Evolutionary conservation across 768 basidiomycete genomes (phyloP).

Genomic region (Calocybe cyanea): DNA sequence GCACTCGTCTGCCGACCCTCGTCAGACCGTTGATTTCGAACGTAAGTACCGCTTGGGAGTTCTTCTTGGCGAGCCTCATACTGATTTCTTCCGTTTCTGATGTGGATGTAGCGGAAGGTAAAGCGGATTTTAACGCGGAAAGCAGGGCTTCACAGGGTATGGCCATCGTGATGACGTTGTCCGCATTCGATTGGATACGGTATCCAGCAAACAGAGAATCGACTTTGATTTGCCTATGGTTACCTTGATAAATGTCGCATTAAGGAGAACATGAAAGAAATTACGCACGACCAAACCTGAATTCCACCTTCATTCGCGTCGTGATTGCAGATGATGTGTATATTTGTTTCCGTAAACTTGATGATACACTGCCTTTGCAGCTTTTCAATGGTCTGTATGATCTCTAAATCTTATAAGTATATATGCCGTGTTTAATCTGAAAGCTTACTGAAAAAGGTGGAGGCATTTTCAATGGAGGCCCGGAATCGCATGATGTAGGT

Average conservation of each 20-base stretch:
- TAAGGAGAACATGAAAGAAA: neutral
- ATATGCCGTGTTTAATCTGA: slow-evolving; percentile 1
- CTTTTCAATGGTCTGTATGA: slow-evolving; percentile 80
- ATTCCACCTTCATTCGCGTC: slow-evolving; percentile 80
- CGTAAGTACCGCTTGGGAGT: slow-evolving; percentile 69
- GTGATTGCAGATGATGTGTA: slow-evolving; percentile 81
- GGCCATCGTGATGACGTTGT: slow-evolving; percentile 77
- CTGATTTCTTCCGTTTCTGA: slow-evolving; percentile 64
- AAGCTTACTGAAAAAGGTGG: slow-evolving; percentile 49
- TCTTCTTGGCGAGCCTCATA: slow-evolving; percentile 86
- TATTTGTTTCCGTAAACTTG: slow-evolving; percentile 67
- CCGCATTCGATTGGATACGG: slow-evolving; percentile 82
- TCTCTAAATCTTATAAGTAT: slow-evolving; percentile 39
- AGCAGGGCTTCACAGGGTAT: slow-evolving; percentile 73
- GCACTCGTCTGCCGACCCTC: slow-evolving; percentile 52
- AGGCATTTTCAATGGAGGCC: slow-evolving; percentile 54
- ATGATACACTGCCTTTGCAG: slow-evolving; percentile 82
- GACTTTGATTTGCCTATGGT: slow-evolving; percentile 56
- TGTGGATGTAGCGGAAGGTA: slow-evolving; percentile 39
- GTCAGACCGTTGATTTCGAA: slow-evolving; percentile 72
- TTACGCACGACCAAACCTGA: slow-evolving; percentile 71
- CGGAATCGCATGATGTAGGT: slow-evolving; percentile 68
- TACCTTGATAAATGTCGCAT: neutral
- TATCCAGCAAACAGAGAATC: slow-evolving; percentile 69
- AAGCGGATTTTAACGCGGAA: slow-evolving; percentile 65